Percentiles rank a stretch among this genome's conserved stretches.
phyloP scores from a whole-genome alignment of 2,329 filamentous ascomycete species.

The Orbilia ellipsospora region DNA sequence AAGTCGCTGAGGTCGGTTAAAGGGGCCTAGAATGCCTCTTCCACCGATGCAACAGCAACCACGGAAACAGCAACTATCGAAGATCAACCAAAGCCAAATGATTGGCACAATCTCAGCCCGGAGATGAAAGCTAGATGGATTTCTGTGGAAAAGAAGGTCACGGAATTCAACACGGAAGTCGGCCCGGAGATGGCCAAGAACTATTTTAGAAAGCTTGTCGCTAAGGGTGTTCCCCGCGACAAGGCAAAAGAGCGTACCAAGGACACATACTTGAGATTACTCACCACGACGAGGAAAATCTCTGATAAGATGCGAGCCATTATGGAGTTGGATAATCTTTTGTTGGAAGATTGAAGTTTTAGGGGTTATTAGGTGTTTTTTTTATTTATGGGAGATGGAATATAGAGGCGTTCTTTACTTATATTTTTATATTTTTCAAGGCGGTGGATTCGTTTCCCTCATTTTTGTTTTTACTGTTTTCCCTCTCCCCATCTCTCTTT shows the following conservation, averaged over 20 bases:
- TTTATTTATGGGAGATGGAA: background rate
- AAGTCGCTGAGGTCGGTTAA: background rate
- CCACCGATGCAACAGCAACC: background rate
- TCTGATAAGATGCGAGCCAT: background rate
- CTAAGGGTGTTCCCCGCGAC: background rate
- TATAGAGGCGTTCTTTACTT: constrained; percentile 8
- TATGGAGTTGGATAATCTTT: constrained; percentile 3
- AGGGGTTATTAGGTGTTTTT: constrained; percentile 7
- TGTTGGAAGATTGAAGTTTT: constrained; percentile 4
- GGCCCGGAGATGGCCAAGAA: background rate
- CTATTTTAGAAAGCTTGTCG: constrained; percentile 10
- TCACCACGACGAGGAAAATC: background rate
- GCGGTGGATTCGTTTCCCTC: background rate
- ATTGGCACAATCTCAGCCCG: background rate
- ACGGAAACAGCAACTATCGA: background rate
- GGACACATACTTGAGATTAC: background rate
- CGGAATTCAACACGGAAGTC: background rate
- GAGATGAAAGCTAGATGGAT: background rate
- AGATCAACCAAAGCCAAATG: background rate
- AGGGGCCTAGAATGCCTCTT: constrained; percentile 17
- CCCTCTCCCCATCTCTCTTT: background rate
- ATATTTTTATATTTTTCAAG: background rate
- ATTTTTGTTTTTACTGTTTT: background rate
- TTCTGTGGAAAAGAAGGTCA: background rate
- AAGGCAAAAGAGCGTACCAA: constrained; percentile 12